Evolutionary conservation across 257 asterid species (phyloP), one percentile per base, ranked within the genome.

Genomic region (Misopates orontium): DNA sequence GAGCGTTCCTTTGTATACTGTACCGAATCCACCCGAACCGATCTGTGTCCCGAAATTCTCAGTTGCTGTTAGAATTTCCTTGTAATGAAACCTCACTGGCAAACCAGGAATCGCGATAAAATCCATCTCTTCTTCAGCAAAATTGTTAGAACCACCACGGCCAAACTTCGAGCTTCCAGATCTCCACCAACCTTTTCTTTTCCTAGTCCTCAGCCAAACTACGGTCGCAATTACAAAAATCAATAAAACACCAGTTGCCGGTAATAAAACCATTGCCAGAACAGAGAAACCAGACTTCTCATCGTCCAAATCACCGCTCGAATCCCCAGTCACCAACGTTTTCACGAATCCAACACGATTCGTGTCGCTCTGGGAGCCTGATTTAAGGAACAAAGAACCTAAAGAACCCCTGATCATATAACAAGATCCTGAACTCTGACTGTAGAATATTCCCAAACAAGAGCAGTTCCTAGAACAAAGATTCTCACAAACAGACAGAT

Each of bases 21-120:
- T 75, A 4, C 98, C 96, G 32, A 89, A 89, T 17, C 96, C 98
- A 14, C 98, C 98, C 0, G 96, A 79, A 9, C 98, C 98, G 20
- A 91, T 82, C 40, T 56, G 80, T 17, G 73, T 76, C 55, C 44
- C 74, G 76, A 91, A 91, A 18, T 52, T 66, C 31, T 76, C 80
- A 0, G 98, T 89, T 3, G 96, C 96, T 24, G 53, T 71, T 0
- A 57, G 77, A 0, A 91, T 77, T 42, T 83, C 95, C 17, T 78
- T 68, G 56, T 82, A 80, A 0, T 70, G 80, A 17, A 87, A 76
- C 72, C 88, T 82, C 8, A 85, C 79, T 0, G 96, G 98, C 58
- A 91, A 60, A 3, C 95, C 96, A 0, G 84, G 90, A 61, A 91
- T 84, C 8, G 82, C 76, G 36, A 71, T 66, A 23, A 74, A 39